Conservation (phyloP, 257 asterid species). For the Solanum raphanifolium region DNA sequence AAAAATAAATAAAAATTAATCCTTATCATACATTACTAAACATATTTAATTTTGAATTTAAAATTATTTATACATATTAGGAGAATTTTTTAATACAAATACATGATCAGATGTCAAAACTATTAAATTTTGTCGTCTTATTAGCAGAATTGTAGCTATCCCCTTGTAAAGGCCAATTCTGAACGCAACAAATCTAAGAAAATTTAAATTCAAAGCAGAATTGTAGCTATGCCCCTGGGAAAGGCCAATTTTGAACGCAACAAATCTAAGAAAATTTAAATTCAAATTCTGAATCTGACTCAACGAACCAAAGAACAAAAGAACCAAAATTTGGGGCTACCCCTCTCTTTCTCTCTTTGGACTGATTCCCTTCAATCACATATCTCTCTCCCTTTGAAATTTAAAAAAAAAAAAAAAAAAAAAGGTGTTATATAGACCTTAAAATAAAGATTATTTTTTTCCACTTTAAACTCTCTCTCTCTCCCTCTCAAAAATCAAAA, state of each 20-base stretch:
- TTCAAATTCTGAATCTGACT: background rate
- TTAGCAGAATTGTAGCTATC: background rate
- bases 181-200: background rate
- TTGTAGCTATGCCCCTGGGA: background rate
- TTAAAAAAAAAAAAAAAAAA: too few relatives aligned
- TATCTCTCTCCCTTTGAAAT: background rate
- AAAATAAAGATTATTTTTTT: background rate
- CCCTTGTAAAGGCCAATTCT: background rate
- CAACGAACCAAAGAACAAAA: background rate
- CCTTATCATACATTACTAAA: background rate
- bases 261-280: background rate
- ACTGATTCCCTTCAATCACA: conserved; percentile 9
- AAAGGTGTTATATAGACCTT: background rate
- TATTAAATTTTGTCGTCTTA: background rate
- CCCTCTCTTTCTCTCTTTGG: conserved; percentile 9
- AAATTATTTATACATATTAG: background rate
- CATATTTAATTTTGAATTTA: background rate
- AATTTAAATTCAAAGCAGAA: background rate
- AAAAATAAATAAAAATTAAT: too few relatives aligned
- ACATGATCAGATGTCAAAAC: background rate
- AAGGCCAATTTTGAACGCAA: background rate
- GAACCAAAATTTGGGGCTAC: background rate
- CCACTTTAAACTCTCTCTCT: background rate
- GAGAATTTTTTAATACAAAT: background rate
- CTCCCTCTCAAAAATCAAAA: background rate